Evolutionary conservation across 1,284 basidiomycete species (phyloP).

Genomic region (Coniferiporia sulphurascens): DNA sequence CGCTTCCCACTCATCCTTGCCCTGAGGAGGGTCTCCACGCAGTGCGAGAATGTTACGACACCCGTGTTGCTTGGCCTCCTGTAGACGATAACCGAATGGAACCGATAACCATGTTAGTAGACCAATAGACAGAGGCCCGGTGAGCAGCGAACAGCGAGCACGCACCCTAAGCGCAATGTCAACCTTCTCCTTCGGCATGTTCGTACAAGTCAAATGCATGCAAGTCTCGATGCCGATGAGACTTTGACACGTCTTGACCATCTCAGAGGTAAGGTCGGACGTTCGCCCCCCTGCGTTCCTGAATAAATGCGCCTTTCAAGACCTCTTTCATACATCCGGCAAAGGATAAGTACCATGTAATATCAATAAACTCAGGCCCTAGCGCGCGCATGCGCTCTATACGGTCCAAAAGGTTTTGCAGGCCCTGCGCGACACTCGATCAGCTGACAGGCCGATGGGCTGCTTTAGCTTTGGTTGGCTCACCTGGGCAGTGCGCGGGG

Average conservation of each 20-base stretch:
- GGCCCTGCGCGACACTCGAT: conserved; percentile 48
- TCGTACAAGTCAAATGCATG: conserved; percentile 98
- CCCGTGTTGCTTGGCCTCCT: conserved; percentile 90
- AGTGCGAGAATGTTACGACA: conserved; percentile 95
- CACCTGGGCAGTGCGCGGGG: conserved; percentile 91
- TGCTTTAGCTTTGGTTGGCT: conserved; percentile 18
- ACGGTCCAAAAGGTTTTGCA: conserved; percentile 93
- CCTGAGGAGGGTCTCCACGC: conserved; percentile 88
- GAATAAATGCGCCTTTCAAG: conserved; percentile 7
- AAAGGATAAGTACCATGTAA: conserved; percentile 72
- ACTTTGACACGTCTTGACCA: conserved; percentile 93
- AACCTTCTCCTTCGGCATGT: conserved; percentile 94
- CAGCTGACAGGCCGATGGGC: neutral
- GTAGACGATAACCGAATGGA: conserved; percentile 10
- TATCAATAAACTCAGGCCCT: conserved; percentile 97
- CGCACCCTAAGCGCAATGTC: conserved; percentile 82
- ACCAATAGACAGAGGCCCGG: conserved; percentile 13
- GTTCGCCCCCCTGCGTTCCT: conserved; percentile 97
- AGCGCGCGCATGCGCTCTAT: conserved; percentile 96
- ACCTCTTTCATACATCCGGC: conserved; percentile 1
- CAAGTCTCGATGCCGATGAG: conserved; percentile 93
- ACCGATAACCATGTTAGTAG: conserved; percentile 22
- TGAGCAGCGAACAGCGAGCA: conserved; percentile 22
- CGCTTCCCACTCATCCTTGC: conserved; percentile 87
- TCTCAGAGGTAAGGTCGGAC: conserved; percentile 87